Base-by-base conservation (phyloP, 2,329 filamentous ascomycete genomes). In the Monilinia fructicola region DNA sequence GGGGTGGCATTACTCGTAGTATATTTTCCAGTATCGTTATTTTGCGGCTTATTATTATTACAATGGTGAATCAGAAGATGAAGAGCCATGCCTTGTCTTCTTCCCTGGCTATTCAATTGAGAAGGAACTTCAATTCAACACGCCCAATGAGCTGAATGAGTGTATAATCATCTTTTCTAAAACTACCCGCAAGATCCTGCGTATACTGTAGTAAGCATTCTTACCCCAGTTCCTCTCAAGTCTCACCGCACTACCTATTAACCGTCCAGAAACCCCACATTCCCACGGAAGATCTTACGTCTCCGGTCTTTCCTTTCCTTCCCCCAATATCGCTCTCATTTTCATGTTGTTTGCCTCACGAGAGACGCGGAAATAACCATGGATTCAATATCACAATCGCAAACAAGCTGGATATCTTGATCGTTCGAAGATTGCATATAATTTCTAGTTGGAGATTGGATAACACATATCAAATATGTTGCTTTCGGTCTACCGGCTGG, bases 1-100 rank as follows among this genome's bases (percentile, higher is more conserved):
- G 46, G 48, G 44, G 48, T 60, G 12, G 31, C 6, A 26, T 50
- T 38, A 38, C 28, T 23, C 12, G 28, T 38, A 31, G 28, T 50
- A 14, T 26, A 3, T 12, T 50, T 23, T 21, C 23, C 14, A 12
- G 10, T 50, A 11, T 50, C 7, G 16, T 58, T 14, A 12, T 38
- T 38, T 6, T 48, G 6, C 12, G 31, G 28, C 28, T 50, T 12
- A 28, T 38, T 50, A 26, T 38, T 12, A 4, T 23, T 18, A 23
- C 26, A 1, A 9, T 50, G 44, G 38, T 26, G 2, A 23, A 21
- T 18, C 31, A 4, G 2, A 4, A 38, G n/a, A 23, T 4, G 9
- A 26, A 6, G 7, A 1, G 6, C 4, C 4, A 3, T 50, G 0
- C 44, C 7, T 10, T 35, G 3, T 0, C 10, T 42, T 1, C 2